Conservation (phyloP, 768 basidiomycete species). For the Kwoniella mangroviensis region DNA sequence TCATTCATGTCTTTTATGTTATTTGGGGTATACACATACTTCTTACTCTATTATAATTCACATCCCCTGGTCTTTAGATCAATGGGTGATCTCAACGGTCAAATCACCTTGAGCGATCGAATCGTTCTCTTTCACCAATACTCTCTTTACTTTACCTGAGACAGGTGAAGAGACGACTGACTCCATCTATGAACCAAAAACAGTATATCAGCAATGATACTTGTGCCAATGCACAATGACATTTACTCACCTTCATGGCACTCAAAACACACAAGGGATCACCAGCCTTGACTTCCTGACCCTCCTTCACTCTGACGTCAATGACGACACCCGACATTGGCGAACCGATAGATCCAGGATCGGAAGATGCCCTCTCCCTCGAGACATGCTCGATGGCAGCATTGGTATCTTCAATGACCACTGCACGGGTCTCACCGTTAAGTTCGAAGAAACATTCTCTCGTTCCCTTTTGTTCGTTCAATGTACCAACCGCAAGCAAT, state of each 20-base stretch:
- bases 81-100: conserved; percentile 80
- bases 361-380: conserved; percentile 89
- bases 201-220: neutral
- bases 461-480: conserved; percentile 86
- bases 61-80: neutral
- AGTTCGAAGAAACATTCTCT: conserved; percentile 99
- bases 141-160: conserved; percentile 92
- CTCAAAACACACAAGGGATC: conserved; percentile 94
- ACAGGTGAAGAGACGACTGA: conserved; percentile 95
- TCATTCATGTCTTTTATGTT: too few relatives aligned
- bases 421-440: conserved; percentile 95
- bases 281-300: conserved; percentile 96
- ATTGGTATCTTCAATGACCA: conserved; percentile 93
- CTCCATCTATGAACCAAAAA: conserved; percentile 75
- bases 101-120: conserved; percentile 94
- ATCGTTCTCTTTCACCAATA: conserved; percentile 89
- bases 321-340: conserved; percentile 95
- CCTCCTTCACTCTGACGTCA: conserved; percentile 96
- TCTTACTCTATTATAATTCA: neutral
- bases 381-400: conserved; percentile 94
- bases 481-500: conserved; percentile 91
- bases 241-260: conserved; percentile 83
- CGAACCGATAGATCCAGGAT: conserved; percentile 95
- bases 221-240: conserved; percentile 1
- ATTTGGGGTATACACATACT: neutral